phyloP scores from a whole-genome alignment of 441 rosid species.

The Erodium texanum region DNA sequence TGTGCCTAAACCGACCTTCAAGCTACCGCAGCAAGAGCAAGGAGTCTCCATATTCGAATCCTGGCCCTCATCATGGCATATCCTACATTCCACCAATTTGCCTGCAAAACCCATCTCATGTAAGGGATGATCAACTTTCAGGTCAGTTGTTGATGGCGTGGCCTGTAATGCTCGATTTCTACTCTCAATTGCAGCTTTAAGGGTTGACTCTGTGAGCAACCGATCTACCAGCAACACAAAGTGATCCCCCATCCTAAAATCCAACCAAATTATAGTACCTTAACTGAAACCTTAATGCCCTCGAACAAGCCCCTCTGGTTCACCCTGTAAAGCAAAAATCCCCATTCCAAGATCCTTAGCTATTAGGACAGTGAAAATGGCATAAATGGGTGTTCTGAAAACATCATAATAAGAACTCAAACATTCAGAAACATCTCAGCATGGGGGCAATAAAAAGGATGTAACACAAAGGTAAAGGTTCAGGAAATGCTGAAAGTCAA shows the following conservation, averaged over 20 bases:
- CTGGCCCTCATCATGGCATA: conserved; percentile 84
- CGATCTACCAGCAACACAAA: conserved; percentile 85
- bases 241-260: conserved; percentile 72
- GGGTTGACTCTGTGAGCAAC: conserved; percentile 75
- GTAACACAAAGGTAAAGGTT: conserved; percentile 3
- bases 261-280: conserved; percentile 4
- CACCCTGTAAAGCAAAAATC: conserved; percentile 27
- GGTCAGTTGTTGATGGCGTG: conserved; percentile 25
- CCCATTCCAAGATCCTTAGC: conserved; percentile 2
- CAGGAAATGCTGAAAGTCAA: background rate
- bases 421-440: conserved; percentile 9
- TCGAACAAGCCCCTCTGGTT: conserved; percentile 19
- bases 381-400: background rate
- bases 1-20: conserved; percentile 43
- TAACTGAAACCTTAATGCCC: conserved; percentile 11
- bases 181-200: conserved; percentile 81
- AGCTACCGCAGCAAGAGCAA: conserved; percentile 86
- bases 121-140: conserved; percentile 23
- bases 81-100: conserved; percentile 74
- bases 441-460: conserved; percentile 16
- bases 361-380: background rate
- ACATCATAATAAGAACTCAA: background rate
- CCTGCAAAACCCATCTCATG: conserved; percentile 33
- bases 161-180: conserved; percentile 47
- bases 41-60: conserved; percentile 90